Conservation (phyloP, 257 asterid species). For the Solanum corneliomulleri region DNA sequence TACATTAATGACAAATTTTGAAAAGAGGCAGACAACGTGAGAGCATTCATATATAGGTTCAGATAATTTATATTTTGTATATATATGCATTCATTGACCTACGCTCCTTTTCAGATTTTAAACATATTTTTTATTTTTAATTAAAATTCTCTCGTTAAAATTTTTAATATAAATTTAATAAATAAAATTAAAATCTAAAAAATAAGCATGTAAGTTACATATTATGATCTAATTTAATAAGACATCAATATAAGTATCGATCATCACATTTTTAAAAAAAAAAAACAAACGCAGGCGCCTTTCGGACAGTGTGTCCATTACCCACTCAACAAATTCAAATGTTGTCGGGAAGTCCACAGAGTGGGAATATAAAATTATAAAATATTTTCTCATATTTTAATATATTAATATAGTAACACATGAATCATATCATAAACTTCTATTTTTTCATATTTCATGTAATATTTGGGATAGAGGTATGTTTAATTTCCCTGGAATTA, state of each 20-base stretch:
- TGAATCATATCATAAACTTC: not conserved
- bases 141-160: fast-evolving
- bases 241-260: not conserved
- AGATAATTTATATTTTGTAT: not conserved
- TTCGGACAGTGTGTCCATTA: not conserved
- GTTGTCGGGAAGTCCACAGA: not conserved
- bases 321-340: not conserved
- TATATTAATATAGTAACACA: not conserved
- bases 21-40: not conserved
- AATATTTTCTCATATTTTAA: not conserved
- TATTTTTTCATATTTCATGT: not conserved
- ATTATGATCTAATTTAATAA: no score
- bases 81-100: not conserved
- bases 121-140: no score
- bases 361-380: not conserved
- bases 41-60: not conserved
- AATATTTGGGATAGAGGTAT: not conserved
- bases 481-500: not conserved
- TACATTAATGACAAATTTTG: not conserved
- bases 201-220: no score
- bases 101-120: not conserved
- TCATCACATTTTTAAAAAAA: not conserved
- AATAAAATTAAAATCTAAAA: no score
- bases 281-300: not conserved
- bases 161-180: no score